These are phyloP conservation scores for Debaryomycetaceae sp. DNA, from an alignment of 1,139 yeast species.

Conservation along the genomic window DNA sequence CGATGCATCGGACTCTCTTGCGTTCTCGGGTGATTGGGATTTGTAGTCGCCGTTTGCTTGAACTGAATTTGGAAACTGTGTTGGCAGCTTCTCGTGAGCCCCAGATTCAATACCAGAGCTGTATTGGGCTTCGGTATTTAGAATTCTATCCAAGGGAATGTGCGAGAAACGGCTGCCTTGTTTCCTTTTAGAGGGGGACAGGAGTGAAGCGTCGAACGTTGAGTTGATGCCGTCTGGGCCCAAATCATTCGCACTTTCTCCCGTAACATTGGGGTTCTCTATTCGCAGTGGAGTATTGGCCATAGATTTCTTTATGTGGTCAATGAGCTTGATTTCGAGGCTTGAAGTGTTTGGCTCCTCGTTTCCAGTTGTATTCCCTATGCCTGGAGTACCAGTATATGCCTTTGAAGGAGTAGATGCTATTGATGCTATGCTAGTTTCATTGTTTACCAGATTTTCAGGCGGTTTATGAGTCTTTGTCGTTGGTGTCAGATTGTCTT, in stretches of 20 bases:
- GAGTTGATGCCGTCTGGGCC: neutral
- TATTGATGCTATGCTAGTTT: too few species aligned
- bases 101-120: too few species aligned
- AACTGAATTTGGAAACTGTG: too few species aligned
- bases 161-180: neutral
- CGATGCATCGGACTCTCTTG: neutral
- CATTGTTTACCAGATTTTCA: too few species aligned
- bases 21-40: neutral
- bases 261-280: neutral
- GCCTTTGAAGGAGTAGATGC: too few species aligned
- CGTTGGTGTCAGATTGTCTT: too few species aligned
- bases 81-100: too few species aligned
- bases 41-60: too few species aligned
- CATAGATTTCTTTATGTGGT: neutral
- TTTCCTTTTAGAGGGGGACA: neutral
- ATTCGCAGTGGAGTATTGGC: neutral
- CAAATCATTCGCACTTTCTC: neutral
- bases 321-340: neutral
- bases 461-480: too few species aligned
- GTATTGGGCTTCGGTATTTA: too few species aligned
- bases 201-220: neutral
- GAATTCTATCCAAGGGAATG: neutral
- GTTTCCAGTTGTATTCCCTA: too few species aligned
- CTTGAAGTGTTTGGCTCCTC: neutral
- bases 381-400: too few species aligned